Conservation (phyloP, 208 protist species). For the Naegleria fowleri region DNA sequence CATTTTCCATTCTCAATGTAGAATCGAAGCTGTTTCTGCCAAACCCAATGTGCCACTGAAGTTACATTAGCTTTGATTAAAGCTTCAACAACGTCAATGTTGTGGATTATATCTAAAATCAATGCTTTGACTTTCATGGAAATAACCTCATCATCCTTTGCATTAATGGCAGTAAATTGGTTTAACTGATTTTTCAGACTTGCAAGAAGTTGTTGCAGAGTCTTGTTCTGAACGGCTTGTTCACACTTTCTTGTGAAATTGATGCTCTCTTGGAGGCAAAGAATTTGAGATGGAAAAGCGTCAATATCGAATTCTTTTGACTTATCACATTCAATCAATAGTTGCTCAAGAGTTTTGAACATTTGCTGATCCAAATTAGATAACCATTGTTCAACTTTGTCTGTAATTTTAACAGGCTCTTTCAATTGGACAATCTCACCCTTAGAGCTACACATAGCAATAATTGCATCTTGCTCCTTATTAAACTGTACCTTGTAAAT, state of each 20-base stretch:
- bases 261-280: slow-evolving; percentile 85
- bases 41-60: slow-evolving; percentile 77
- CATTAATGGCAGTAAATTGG: slow-evolving; percentile 61
- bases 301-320: slow-evolving; percentile 65
- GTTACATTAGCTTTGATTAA: slow-evolving; percentile 68
- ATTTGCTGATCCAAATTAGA: slow-evolving; percentile 78
- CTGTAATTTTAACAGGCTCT: slow-evolving; percentile 77
- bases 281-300: slow-evolving; percentile 84
- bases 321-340: slow-evolving; percentile 70
- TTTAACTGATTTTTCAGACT: slow-evolving; percentile 60
- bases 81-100: slow-evolving; percentile 87
- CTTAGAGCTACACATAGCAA: slow-evolving; percentile 76
- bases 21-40: slow-evolving; percentile 94
- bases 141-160: slow-evolving; percentile 62
- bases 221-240: slow-evolving; percentile 62
- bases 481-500: slow-evolving; percentile 89
- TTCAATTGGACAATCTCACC: slow-evolving; percentile 84
- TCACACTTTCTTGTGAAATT: slow-evolving; percentile 80
- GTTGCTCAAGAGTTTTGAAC: slow-evolving; percentile 74
- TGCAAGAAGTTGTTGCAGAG: slow-evolving; percentile 22
- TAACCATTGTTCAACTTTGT: slow-evolving; percentile 91
- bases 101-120: slow-evolving; percentile 96
- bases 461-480: slow-evolving; percentile 69
- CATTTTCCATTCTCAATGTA: slow-evolving; percentile 67
- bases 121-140: slow-evolving; percentile 89